Percentiles rank a stretch among this genome's conserved stretches.
These are phyloP conservation scores for Solanum ossicruentum DNA, from an alignment of 257 asterid species.

Conservation along the genomic window DNA sequence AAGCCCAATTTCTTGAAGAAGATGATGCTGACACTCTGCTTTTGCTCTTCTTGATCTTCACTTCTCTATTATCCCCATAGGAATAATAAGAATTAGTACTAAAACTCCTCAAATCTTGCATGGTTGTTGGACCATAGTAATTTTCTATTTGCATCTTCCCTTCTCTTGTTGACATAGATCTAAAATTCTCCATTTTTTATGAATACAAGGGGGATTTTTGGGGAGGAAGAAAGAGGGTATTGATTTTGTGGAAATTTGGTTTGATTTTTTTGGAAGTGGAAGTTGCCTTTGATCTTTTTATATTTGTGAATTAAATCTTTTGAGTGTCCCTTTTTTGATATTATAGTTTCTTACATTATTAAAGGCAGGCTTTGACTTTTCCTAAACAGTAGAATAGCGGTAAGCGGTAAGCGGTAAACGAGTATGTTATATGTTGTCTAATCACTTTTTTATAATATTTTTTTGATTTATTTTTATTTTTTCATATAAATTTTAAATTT, in stretches of 20 bases:
- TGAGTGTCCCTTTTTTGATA: background rate
- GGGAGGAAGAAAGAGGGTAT: background rate
- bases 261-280: background rate
- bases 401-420: too few species aligned
- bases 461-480: too few species aligned
- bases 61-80: conserved; percentile 16
- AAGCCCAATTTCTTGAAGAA: conserved; percentile 32
- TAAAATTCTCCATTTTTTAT: conserved; percentile 19
- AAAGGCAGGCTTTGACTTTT: background rate
- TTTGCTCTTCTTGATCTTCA: conserved; percentile 38
- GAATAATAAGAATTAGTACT: conserved; percentile 34
- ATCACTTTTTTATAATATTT: too few species aligned
- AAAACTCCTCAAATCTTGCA: conserved; percentile 60
- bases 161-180: conserved; percentile 31
- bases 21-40: conserved; percentile 15
- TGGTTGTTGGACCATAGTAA: conserved; percentile 27
- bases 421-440: too few species aligned
- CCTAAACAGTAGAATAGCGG: background rate
- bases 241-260: background rate
- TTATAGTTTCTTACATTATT: background rate
- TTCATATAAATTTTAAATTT: rapidly evolving
- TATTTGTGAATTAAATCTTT: background rate
- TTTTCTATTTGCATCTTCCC: conserved; percentile 12
- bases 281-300: background rate
- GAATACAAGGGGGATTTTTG: background rate